Conservation (phyloP, 2,329 filamentous ascomycete species). For the Paecilomyces formosus region DNA sequence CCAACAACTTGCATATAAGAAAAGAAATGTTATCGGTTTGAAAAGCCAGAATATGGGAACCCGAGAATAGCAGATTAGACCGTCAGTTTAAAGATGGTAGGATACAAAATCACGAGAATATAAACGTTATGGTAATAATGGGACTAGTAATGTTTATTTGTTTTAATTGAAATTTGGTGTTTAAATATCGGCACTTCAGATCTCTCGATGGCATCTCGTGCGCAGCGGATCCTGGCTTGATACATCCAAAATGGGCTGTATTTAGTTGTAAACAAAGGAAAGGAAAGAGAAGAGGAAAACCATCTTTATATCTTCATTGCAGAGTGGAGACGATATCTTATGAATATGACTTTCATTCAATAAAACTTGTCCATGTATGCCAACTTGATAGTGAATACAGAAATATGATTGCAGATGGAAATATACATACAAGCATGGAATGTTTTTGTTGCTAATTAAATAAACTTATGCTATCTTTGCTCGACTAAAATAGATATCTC, state of each 20-base stretch:
- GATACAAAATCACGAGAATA: neutral
- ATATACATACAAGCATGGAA: neutral
- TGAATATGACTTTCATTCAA: neutral
- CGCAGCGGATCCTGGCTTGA: no score
- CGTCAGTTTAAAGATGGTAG: no score
- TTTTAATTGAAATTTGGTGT: neutral
- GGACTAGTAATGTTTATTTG: no score
- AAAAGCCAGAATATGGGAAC: no score
- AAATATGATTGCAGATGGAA: neutral
- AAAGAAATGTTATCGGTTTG: no score
- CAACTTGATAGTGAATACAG: neutral
- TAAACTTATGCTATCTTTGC: neutral
- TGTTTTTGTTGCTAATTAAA: neutral
- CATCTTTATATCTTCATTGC: neutral
- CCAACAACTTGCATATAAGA: no score
- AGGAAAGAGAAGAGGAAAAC: neutral
- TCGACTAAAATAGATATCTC: neutral
- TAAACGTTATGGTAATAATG: neutral
- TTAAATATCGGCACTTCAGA: no score
- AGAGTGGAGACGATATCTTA: neutral
- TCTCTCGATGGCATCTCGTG: no score
- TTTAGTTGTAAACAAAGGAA: neutral
- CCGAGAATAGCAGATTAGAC: no score
- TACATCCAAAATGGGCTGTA: neutral
- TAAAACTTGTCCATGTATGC: neutral